These are phyloP conservation scores for Leishmania arabica DNA, from an alignment of 208 protist species.

Conservation along the genomic window DNA sequence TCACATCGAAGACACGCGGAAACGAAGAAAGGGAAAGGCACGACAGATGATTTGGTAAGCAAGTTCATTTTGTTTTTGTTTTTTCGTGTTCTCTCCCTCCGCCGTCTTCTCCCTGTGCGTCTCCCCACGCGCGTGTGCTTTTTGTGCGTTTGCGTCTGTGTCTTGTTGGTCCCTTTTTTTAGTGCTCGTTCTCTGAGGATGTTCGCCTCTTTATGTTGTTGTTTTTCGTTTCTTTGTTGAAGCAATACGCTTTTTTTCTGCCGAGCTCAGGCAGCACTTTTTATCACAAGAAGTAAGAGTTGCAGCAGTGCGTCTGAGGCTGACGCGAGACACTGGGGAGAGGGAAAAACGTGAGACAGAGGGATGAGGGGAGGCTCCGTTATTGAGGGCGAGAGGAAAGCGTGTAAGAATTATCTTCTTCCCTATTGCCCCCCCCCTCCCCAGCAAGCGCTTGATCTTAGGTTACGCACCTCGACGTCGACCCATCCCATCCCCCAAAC, in stretches of 20 bases:
- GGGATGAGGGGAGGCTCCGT: not conserved
- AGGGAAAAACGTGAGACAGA: too few relatives aligned
- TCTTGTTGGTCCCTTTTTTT: not conserved
- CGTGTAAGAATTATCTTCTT: not conserved
- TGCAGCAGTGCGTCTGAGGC: not conserved
- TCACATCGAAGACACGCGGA: not conserved
- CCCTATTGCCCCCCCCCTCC: not conserved
- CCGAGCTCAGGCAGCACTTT: not conserved
- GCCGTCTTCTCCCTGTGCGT: constrained; percentile 11
- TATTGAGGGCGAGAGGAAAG: too few relatives aligned
- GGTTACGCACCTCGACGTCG: not conserved
- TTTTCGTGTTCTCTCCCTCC: not conserved
- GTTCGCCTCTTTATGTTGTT: not conserved
- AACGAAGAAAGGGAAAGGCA: not conserved
- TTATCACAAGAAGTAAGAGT: not conserved
- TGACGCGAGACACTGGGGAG: not conserved
- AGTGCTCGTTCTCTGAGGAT: constrained; percentile 3
- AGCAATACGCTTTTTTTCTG: not conserved
- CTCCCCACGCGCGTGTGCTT: not conserved
- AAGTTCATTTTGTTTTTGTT: not conserved
- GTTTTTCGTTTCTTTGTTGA: not conserved
- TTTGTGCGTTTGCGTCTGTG: not conserved
- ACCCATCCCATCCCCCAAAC: not conserved
- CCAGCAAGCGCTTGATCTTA: not conserved
- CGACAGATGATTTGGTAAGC: not conserved